Evolutionary conservation across 257 asterid genomes (phyloP).

Genomic region (Cruciata laevipes): DNA sequence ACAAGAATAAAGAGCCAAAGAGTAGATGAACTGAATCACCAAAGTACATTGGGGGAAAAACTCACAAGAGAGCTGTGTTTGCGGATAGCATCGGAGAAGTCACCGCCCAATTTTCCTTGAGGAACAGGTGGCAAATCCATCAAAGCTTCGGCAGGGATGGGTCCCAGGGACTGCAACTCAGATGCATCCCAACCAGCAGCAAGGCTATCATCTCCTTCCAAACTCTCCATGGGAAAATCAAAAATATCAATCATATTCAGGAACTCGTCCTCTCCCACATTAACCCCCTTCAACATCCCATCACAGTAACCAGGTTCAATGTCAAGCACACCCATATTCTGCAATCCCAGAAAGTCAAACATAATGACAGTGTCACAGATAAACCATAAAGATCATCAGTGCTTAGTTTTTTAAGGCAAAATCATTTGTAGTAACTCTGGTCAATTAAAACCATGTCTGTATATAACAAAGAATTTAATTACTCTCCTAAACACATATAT

Average conservation of each 20-base stretch:
- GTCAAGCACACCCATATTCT: slow-evolving; percentile 41
- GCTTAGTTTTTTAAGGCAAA: background rate
- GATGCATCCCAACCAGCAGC: slow-evolving; percentile 56
- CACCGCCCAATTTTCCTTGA: slow-evolving; percentile 10
- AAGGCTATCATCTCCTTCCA: slow-evolving; percentile 39
- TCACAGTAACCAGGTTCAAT: slow-evolving; percentile 40
- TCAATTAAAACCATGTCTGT: background rate
- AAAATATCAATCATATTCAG: slow-evolving; percentile 37
- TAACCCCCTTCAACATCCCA: slow-evolving; percentile 29
- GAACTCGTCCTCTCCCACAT: slow-evolving; percentile 33
- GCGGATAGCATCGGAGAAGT: slow-evolving; percentile 12
- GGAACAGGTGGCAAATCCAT: slow-evolving; percentile 28
- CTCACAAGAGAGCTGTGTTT: slow-evolving; percentile 33
- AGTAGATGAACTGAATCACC: background rate
- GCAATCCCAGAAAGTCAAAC: slow-evolving; percentile 13
- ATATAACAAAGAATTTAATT: slow-evolving; percentile 20
- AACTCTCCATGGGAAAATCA: slow-evolving; percentile 66
- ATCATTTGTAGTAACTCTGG: background rate
- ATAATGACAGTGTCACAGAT: slow-evolving; percentile 3
- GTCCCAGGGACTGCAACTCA: slow-evolving; percentile 49
- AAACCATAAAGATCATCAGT: slow-evolving; percentile 3
- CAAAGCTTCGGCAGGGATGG: slow-evolving; percentile 51
- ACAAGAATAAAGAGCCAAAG: background rate
- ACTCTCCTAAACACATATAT: slow-evolving; percentile 12
- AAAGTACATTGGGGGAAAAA: slow-evolving; percentile 8